phyloP scores from a whole-genome alignment of 345 rosid genomes.

The Ceriops zippeliana region DNA sequence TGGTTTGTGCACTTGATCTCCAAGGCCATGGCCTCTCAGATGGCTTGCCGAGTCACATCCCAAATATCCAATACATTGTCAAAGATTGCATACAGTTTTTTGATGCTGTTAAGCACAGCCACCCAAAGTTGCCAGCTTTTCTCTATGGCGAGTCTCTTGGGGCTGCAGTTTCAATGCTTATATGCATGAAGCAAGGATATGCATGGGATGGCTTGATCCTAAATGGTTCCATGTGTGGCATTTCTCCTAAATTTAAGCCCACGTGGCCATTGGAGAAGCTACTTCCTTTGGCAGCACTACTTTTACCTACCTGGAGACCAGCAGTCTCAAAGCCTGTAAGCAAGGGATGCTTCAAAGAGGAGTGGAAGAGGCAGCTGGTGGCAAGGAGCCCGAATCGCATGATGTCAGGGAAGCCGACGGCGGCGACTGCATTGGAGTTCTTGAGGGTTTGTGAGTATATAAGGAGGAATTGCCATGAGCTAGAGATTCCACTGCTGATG shows the following conservation, averaged over 20 bases:
- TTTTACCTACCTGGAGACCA: conserved; percentile 23
- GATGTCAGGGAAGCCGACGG: conserved; percentile 23
- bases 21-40: conserved; percentile 36
- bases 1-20: conserved; percentile 30
- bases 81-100: conserved; percentile 24
- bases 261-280: conserved; percentile 26
- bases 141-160: conserved; percentile 37
- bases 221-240: conserved; percentile 34
- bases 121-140: conserved; percentile 30
- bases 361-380: conserved; percentile 30
- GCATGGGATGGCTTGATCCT: conserved; percentile 33
- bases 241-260: conserved; percentile 31
- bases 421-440: conserved; percentile 25
- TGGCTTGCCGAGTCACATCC: conserved; percentile 26
- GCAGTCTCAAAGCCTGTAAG: conserved; percentile 24
- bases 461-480: conserved; percentile 19
- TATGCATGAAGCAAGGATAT: conserved; percentile 15
- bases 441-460: conserved; percentile 27
- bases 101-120: conserved; percentile 8
- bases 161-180: conserved; percentile 29
- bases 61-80: conserved; percentile 16
- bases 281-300: conserved; percentile 24
- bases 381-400: conserved; percentile 17
- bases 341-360: conserved; percentile 25
- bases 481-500: conserved; percentile 24